phyloP scores from a whole-genome alignment of 163 green algal genomes.

The Botryococcus braunii region DNA sequence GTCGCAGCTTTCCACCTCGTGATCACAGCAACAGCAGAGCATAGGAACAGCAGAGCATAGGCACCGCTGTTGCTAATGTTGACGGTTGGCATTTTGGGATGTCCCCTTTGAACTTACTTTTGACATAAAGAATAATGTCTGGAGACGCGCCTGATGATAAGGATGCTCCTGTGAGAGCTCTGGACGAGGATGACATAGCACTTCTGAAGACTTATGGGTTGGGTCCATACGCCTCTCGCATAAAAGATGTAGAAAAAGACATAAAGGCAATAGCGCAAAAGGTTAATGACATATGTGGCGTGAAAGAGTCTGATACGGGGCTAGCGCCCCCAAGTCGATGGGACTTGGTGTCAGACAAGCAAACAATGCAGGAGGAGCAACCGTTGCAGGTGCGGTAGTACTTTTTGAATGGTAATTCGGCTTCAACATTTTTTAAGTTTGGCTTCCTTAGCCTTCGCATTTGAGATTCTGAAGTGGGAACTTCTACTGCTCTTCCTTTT shows the following conservation, averaged over 20 bases:
- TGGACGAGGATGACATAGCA: constrained; percentile 92
- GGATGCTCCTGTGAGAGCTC: constrained; percentile 10
- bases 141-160: constrained; percentile 13
- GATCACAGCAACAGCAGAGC: too few relatives aligned
- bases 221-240: constrained; percentile 80
- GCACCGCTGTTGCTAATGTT: too few relatives aligned
- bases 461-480: too few relatives aligned
- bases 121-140: too few relatives aligned
- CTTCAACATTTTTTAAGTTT: too few relatives aligned
- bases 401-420: too few relatives aligned
- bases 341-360: constrained; percentile 98
- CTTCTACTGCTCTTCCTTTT: too few relatives aligned
- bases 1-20: too few relatives aligned
- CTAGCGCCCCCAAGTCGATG: constrained; percentile 89
- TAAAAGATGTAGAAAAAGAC: constrained; percentile 85
- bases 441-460: too few relatives aligned
- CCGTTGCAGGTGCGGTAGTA: constrained; percentile 80
- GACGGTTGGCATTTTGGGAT: too few relatives aligned
- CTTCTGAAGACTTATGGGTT: constrained; percentile 87
- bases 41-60: too few relatives aligned
- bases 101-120: too few relatives aligned
- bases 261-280: constrained; percentile 82
- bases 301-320: constrained; percentile 98
- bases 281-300: constrained; percentile 83
- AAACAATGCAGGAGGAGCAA: constrained; percentile 96